A percentile compares a stretch with the other conserved stretches of the same genome.
Evolutionary conservation across 192 early-diverging fungal genomes (phyloP).

Genomic region (Thamnidium elegans): DNA sequence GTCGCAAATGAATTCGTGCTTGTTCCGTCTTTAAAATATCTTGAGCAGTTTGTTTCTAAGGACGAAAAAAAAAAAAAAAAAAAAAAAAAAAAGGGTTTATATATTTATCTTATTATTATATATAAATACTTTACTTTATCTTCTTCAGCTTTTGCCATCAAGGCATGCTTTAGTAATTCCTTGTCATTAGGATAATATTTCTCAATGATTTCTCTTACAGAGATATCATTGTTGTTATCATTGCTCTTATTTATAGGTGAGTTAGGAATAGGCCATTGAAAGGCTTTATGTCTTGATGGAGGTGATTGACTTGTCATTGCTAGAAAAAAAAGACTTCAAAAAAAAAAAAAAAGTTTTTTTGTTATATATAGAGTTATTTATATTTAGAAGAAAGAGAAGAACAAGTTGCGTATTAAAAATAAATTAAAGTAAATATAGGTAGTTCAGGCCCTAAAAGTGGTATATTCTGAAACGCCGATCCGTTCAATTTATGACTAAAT

Average conservation of each 20-base stretch:
- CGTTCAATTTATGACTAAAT: too few relatives aligned
- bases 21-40: slow-evolving; percentile 28
- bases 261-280: slow-evolving; percentile 28
- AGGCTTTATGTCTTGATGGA: slow-evolving; percentile 13
- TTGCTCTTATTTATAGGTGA: background rate
- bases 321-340: too few relatives aligned
- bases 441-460: too few relatives aligned
- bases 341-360: background rate
- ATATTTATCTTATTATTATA: background rate
- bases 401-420: too few relatives aligned
- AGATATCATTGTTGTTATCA: slow-evolving; percentile 17
- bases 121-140: slow-evolving; percentile 23
- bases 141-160: slow-evolving; percentile 32
- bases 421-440: too few relatives aligned
- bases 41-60: slow-evolving; percentile 32
- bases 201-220: slow-evolving; percentile 29
- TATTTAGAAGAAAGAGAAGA: background rate
- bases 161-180: slow-evolving; percentile 28
- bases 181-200: slow-evolving; percentile 22
- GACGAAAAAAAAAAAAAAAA: background rate
- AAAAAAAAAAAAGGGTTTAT: background rate
- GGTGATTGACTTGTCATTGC: slow-evolving; percentile 13
- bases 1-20: slow-evolving; percentile 31
- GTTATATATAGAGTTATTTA: background rate
- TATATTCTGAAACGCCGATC: too few relatives aligned